These are phyloP conservation scores for Nemania sp. DNA, from an alignment of 2,329 filamentous ascomycete species.

Conservation along the genomic window DNA sequence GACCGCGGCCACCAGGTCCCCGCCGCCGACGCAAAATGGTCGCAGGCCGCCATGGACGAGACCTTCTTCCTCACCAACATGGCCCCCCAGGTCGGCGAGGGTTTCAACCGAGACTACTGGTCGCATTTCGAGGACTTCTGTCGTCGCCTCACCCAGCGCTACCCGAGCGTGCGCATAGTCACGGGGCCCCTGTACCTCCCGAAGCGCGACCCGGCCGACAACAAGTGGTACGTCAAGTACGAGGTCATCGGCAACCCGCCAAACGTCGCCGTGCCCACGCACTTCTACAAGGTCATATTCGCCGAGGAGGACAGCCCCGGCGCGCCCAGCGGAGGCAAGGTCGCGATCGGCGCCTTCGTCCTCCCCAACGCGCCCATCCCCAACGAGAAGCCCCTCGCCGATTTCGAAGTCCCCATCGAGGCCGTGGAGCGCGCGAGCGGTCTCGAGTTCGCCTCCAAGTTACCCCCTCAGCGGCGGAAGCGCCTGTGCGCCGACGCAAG, in stretches of 20 bases:
- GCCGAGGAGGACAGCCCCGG: slow-evolving; percentile 75
- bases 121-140: slow-evolving; percentile 98
- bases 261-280: slow-evolving; percentile 93
- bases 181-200: slow-evolving; percentile 95
- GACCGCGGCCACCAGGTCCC: slow-evolving; percentile 97
- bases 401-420: slow-evolving; percentile 95
- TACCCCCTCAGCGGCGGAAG: slow-evolving; percentile 74
- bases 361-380: slow-evolving; percentile 88
- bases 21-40: slow-evolving; percentile 95
- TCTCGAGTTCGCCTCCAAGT: slow-evolving; percentile 83
- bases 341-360: slow-evolving; percentile 92
- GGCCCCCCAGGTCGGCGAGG: slow-evolving; percentile 97
- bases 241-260: slow-evolving; percentile 94
- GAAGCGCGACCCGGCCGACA: slow-evolving; percentile 76
- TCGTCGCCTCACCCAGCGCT: slow-evolving; percentile 75
- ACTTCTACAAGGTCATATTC: slow-evolving; percentile 99
- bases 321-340: slow-evolving; percentile 54
- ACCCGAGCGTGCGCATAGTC: slow-evolving; percentile 87
- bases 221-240: slow-evolving; percentile 94
- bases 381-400: slow-evolving; percentile 82
- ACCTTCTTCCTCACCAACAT: slow-evolving; percentile 95
- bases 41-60: slow-evolving; percentile 89
- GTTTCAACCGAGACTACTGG: slow-evolving; percentile 99
- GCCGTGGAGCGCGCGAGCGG: slow-evolving; percentile 90
- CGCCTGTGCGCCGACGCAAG: slow-evolving; percentile 83